These are phyloP conservation scores for Excoecaria cochinchinensis DNA, from an alignment of 345 rosid genomes.

Conservation along the genomic window DNA sequence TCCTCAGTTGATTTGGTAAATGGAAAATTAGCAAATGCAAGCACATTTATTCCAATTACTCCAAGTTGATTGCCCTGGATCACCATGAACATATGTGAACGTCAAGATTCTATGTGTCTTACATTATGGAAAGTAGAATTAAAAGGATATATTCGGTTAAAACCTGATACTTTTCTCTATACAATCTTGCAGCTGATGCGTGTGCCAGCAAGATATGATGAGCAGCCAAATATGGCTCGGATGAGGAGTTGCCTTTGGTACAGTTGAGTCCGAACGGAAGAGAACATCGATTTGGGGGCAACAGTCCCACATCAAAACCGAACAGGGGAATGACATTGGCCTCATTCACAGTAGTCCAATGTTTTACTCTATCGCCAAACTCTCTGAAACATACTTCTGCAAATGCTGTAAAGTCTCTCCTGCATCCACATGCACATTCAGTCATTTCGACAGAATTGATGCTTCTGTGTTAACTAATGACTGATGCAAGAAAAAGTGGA, in stretches of 20 bases:
- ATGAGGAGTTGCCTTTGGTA: conserved; percentile 55
- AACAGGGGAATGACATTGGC: conserved; percentile 40
- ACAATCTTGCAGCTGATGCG: conserved; percentile 56
- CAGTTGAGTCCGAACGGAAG: conserved; percentile 28
- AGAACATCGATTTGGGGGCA: conserved; percentile 50
- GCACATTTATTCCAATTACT: conserved; percentile 33
- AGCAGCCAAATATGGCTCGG: conserved; percentile 62
- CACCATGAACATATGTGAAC: background rate
- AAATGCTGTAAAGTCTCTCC: conserved; percentile 69
- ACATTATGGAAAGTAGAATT: background rate
- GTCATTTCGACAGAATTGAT: background rate
- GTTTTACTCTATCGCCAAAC: conserved; percentile 60
- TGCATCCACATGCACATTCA: conserved; percentile 33
- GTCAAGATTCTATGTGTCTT: too few species aligned
- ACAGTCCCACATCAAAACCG: conserved; percentile 27
- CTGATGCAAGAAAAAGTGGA: background rate
- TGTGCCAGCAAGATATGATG: conserved; percentile 70
- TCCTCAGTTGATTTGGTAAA: conserved; percentile 39
- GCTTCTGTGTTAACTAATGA: background rate
- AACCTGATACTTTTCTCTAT: conserved; percentile 62
- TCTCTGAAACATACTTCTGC: conserved; percentile 74
- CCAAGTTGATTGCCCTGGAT: conserved; percentile 44
- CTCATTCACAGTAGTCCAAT: conserved; percentile 74
- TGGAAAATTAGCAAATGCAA: conserved; percentile 24
- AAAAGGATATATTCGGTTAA: background rate